Conservation (phyloP, 441 rosid species). For the Breynia disticha region DNA sequence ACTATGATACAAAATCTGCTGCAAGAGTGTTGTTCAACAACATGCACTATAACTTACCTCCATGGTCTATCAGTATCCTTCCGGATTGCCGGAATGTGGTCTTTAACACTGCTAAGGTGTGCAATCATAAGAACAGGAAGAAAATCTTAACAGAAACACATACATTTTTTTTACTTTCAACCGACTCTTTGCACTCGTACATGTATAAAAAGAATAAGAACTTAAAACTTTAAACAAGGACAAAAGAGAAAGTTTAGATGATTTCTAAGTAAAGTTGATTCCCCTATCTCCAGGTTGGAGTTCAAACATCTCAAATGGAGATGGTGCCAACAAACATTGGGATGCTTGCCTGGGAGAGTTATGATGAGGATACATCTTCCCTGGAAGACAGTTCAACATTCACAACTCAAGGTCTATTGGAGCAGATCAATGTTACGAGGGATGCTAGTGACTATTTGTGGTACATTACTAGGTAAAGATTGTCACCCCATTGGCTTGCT, state of each 20-base stretch:
- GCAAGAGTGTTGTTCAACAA: constrained; percentile 77
- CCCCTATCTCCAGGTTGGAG: constrained; percentile 57
- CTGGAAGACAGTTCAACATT: constrained; percentile 67
- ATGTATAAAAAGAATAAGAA: too few species aligned
- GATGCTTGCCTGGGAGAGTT: constrained; percentile 74
- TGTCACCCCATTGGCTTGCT: neutral
- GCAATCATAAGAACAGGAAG: neutral
- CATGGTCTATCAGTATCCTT: constrained; percentile 96
- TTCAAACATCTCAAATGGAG: constrained; percentile 88
- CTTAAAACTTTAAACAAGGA: too few species aligned
- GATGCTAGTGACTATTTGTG: constrained; percentile 90
- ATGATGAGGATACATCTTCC: constrained; percentile 68
- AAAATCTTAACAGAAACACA: too few species aligned
- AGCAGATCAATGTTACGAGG: constrained; percentile 93
- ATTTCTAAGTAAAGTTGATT: too few species aligned
- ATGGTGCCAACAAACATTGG: constrained; percentile 60
- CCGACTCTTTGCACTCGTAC: neutral
- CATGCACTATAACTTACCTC: constrained; percentile 92
- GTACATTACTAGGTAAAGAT: constrained; percentile 86
- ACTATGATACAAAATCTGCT: constrained; percentile 75
- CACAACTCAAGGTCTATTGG: constrained; percentile 68
- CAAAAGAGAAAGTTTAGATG: too few species aligned
- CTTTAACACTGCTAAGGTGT: constrained; percentile 92
- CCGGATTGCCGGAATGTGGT: constrained; percentile 95
- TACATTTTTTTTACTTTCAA: neutral